These are phyloP conservation scores for Phaffia rhodozyma DNA, from an alignment of 1,284 basidiomycete species.

Conservation along the genomic window DNA sequence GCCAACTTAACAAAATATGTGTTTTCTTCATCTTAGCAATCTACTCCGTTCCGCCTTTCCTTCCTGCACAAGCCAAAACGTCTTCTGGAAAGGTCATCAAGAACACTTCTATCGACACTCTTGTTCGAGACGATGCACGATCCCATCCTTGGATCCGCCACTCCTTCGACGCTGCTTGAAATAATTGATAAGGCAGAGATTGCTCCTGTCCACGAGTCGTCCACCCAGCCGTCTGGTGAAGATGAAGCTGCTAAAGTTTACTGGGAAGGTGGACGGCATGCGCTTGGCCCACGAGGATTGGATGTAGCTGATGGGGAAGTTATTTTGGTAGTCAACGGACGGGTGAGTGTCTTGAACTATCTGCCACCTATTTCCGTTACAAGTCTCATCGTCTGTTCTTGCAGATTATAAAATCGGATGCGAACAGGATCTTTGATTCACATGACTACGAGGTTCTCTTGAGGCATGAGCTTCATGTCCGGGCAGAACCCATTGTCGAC, in stretches of 20 bases:
- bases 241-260: constrained; percentile 27
- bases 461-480: constrained; percentile 56
- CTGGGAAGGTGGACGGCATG: constrained; percentile 28
- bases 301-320: constrained; percentile 47
- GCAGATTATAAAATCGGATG: constrained; percentile 55
- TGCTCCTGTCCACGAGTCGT: constrained; percentile 19
- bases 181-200: constrained; percentile 27
- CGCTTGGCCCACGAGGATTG: constrained; percentile 29
- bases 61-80: constrained; percentile 33
- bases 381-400: background rate
- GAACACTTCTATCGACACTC: constrained; percentile 27
- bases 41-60: constrained; percentile 30
- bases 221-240: constrained; percentile 16
- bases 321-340: constrained; percentile 64
- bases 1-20: background rate
- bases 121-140: constrained; percentile 29
- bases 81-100: constrained; percentile 7
- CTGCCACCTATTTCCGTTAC: background rate
- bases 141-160: constrained; percentile 21
- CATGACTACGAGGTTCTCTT: constrained; percentile 59
- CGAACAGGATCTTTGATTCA: constrained; percentile 44
- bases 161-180: constrained; percentile 26
- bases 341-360: constrained; percentile 41
- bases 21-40: background rate
- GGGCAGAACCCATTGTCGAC: constrained; percentile 53